phyloP scores from a whole-genome alignment of 106 monocot species.

The Vanilla planifolia region DNA sequence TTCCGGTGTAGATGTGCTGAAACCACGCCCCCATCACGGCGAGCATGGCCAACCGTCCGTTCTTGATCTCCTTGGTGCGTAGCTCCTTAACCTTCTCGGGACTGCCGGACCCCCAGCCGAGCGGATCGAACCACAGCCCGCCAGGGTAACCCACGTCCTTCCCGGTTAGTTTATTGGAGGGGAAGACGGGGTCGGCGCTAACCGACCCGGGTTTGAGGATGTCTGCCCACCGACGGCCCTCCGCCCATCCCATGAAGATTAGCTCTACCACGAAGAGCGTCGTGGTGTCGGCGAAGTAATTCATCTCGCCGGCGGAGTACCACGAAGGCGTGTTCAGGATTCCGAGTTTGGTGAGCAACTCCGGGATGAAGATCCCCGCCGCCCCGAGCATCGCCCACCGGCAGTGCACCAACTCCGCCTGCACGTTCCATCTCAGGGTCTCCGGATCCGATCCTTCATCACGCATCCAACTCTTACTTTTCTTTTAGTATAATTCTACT shows the following conservation, averaged over 20 bases:
- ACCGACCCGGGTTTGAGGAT: constrained; percentile 93
- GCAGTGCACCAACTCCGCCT: constrained; percentile 94
- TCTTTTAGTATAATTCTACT: too few species aligned
- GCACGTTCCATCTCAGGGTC: constrained; percentile 86
- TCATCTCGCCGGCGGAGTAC: constrained; percentile 81
- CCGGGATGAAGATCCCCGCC: constrained; percentile 97
- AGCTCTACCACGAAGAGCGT: constrained; percentile 92
- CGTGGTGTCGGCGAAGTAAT: constrained; percentile 99
- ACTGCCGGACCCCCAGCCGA: constrained; percentile 86
- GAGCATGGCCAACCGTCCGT: constrained; percentile 92
- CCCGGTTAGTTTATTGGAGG: constrained; percentile 97
- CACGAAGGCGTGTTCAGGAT: constrained; percentile 97
- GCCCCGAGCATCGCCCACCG: constrained; percentile 99
- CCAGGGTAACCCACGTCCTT: constrained; percentile 96
- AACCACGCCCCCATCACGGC: constrained; percentile 99
- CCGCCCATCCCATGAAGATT: constrained; percentile 92
- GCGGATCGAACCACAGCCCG: constrained; percentile 96
- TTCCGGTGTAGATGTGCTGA: constrained; percentile 92
- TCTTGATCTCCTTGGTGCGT: constrained; percentile 98
- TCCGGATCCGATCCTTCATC: constrained; percentile 91
- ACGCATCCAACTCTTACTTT: too few species aligned
- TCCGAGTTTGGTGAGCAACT: constrained; percentile 87
- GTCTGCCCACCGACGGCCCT: constrained; percentile 95
- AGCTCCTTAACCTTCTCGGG: constrained; percentile 92
- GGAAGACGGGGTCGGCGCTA: constrained; percentile 96